Evolutionary conservation across 2,329 filamentous ascomycete genomes (phyloP).

Genomic region (Bertia moriformis): DNA sequence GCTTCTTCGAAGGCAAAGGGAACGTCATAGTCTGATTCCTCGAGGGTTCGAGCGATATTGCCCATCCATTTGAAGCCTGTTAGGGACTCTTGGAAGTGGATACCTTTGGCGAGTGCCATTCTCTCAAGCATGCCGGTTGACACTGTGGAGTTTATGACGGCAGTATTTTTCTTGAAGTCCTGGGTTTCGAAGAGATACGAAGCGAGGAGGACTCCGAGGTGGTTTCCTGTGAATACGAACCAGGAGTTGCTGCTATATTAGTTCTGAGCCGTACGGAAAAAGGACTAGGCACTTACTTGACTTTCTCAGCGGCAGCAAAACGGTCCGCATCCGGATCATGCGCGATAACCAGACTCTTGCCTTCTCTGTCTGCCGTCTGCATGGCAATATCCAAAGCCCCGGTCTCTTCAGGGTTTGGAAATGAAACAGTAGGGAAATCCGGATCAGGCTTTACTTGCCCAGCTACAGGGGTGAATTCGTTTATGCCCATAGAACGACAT

Average conservation of each 20-base stretch:
- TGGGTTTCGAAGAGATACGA: conserved; percentile 33
- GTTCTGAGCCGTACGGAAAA: no score
- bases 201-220: conserved; percentile 44
- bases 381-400: conserved; percentile 46
- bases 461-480: conserved; percentile 15
- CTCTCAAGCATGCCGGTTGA: conserved; percentile 46
- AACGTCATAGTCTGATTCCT: conserved; percentile 29
- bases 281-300: conserved; percentile 22
- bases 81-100: conserved; percentile 43
- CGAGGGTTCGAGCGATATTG: conserved; percentile 36
- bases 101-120: conserved; percentile 36
- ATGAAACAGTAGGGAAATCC: conserved; percentile 47
- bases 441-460: conserved; percentile 42
- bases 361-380: conserved; percentile 30
- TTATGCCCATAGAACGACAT: neutral
- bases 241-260: conserved; percentile 25
- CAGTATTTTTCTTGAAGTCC: conserved; percentile 21
- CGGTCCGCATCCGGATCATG: conserved; percentile 54
- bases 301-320: conserved; percentile 43
- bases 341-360: conserved; percentile 36
- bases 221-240: conserved; percentile 51
- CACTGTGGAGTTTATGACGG: conserved; percentile 47
- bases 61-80: conserved; percentile 59
- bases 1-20: conserved; percentile 51
- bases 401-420: conserved; percentile 52